phyloP scores from a whole-genome alignment of 495 filamentous ascomycete species.

The Penicillium silybi region DNA sequence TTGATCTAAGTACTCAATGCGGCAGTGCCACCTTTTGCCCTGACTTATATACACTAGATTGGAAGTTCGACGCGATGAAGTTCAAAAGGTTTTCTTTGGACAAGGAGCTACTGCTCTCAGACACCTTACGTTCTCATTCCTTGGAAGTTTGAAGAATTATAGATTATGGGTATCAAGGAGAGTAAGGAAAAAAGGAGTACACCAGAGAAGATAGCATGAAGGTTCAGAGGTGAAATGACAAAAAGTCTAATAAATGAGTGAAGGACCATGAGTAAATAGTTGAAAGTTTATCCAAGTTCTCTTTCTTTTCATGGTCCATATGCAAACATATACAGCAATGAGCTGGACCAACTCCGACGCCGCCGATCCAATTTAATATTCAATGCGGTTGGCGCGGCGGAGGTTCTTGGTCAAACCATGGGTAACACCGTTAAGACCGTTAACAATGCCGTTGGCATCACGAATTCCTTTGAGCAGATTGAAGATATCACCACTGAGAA shows the following conservation, averaged over 20 bases:
- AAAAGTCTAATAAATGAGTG: neutral
- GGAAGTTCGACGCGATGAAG: neutral
- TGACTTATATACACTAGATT: too few species aligned
- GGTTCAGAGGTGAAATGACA: neutral
- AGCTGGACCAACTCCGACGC: neutral
- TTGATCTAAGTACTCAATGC: neutral
- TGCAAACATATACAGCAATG: neutral
- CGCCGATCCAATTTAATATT: neutral
- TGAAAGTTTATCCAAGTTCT: neutral
- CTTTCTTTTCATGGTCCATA: neutral
- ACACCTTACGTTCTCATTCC: neutral
- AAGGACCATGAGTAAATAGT: neutral
- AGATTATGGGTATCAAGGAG: slow-evolving; percentile 20
- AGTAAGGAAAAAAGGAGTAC: slow-evolving; percentile 3
- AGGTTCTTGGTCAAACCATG: slow-evolving; percentile 12
- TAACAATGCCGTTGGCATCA: slow-evolving; percentile 11
- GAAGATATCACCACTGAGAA: slow-evolving; percentile 17
- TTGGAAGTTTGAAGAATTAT: slow-evolving; percentile 2
- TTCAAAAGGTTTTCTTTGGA: neutral
- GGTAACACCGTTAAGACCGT: slow-evolving; percentile 3
- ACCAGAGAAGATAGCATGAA: slow-evolving; percentile 1
- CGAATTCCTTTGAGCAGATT: slow-evolving; percentile 16
- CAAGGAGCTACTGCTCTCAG: neutral
- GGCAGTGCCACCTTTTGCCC: neutral
- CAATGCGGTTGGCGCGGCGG: slow-evolving; percentile 14